A percentile compares a stretch with the other conserved stretches of the same genome.
These are phyloP conservation scores for Boletellus ananiceps DNA, from an alignment of 768 basidiomycete genomes.

Conservation along the genomic window DNA sequence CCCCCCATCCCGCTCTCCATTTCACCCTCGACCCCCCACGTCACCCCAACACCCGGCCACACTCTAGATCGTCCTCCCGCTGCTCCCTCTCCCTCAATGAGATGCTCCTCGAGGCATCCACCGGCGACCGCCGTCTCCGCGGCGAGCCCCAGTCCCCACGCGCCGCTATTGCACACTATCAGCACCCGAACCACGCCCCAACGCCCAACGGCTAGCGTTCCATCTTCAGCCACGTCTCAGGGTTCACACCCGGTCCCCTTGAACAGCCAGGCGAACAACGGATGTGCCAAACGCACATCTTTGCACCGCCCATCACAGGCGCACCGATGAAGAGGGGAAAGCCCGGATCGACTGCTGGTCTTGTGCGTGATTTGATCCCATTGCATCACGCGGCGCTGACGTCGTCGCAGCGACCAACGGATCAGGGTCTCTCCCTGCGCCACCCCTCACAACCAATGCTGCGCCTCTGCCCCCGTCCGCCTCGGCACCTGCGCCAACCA, in stretches of 20 bases:
- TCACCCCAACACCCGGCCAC: conserved; percentile 8
- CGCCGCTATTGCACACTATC: conserved; percentile 24
- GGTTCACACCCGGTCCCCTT: too few relatives aligned
- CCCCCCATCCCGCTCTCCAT: conserved; percentile 10
- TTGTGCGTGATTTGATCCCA: conserved; percentile 18
- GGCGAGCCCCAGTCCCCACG: too few relatives aligned
- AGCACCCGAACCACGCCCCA: conserved; percentile 8
- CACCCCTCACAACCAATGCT: conserved; percentile 8
- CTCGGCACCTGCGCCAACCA: conserved; percentile 1
- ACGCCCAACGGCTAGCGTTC: too few relatives aligned
- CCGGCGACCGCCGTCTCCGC: too few relatives aligned
- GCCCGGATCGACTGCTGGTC: conserved; percentile 14
- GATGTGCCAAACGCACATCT: too few relatives aligned
- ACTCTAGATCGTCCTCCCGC: conserved; percentile 33
- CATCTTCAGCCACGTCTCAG: too few relatives aligned
- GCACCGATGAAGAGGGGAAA: too few relatives aligned
- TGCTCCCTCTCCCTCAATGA: conserved; percentile 43
- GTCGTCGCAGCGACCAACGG: conserved; percentile 17
- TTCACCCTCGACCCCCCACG: conserved; percentile 10
- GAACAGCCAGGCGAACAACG: too few relatives aligned
- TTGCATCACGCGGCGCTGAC: conserved; percentile 13
- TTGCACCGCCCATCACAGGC: too few relatives aligned
- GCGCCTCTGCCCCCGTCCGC: conserved; percentile 15
- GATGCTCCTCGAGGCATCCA: conserved; percentile 43
- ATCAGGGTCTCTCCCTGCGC: conserved; percentile 13